Evolutionary conservation across 2,329 filamentous ascomycete species (phyloP), one percentile per base, ranked within the genome.

Genomic region (Xylaria sp.): DNA sequence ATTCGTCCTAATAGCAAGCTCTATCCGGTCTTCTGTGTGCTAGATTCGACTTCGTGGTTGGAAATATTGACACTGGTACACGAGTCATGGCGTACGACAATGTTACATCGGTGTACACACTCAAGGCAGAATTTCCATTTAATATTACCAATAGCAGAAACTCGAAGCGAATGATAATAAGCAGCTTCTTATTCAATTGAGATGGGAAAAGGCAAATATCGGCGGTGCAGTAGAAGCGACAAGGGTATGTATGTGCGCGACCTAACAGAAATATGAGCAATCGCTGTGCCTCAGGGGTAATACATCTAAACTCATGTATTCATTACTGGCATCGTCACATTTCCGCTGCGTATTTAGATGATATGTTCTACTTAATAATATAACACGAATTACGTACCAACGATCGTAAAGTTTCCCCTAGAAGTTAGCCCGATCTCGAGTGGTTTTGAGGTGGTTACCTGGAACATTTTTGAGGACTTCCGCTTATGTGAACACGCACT

Each of bases 251-350:
- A 42, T 50, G 44, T 23, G n/a, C 23, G 44, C 8, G 23, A 10
- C 55, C 61, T 21, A 63, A 64, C 62, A 59, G 29, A 25, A 23
- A 57, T 50, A 21, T 13, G 29, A 47, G 25, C 12, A 9, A 27
- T 16, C 16, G 42, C 51, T 57, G 61, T 63, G 42, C 40, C 29
- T 50, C 60, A 21, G 60, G 51, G 51, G 40, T 21, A 27, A 21
- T 6, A 21, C 32, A 13, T 47, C 40, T 8, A 23, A 47, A 16
- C 12, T 35, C 29, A 25, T 47, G 5, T 42, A 32, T 18, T 12
- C 10, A 32, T 27, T 27, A 44, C 4, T 5, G 10, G 23, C 10
- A 21, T 16, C 3, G 3, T 29, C 6, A 13, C 12, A 23, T 63
- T 44, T 4, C 60, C 29, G 3, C 13, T n/a, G 9, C 8, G 47